Evolutionary conservation across 1,139 yeast species (phyloP).

Genomic region (Hansenula anomala): DNA sequence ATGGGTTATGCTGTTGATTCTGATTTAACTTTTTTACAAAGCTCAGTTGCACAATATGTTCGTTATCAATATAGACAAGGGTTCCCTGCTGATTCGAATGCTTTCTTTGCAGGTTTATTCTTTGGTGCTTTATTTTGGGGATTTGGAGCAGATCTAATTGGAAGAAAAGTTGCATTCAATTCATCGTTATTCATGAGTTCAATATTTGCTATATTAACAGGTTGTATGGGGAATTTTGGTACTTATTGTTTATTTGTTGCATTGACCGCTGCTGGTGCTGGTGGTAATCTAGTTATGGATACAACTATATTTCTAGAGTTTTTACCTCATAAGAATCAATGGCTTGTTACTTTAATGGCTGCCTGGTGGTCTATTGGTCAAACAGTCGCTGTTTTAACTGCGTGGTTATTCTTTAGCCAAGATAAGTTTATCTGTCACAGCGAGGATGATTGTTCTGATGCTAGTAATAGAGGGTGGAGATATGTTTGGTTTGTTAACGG

Average conservation of each 20-base stretch:
- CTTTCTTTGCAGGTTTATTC: slow-evolving; percentile 39
- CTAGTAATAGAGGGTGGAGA: slow-evolving; percentile 46
- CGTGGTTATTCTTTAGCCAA: slow-evolving; percentile 37
- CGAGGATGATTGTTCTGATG: slow-evolving; percentile 33
- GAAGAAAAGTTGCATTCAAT: slow-evolving; percentile 47
- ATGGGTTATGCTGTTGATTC: slow-evolving; percentile 65
- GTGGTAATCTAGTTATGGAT: slow-evolving; percentile 49
- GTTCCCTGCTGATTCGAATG: slow-evolving; percentile 29
- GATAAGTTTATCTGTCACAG: slow-evolving; percentile 14
- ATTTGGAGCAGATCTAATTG: slow-evolving; percentile 48
- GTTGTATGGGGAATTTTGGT: slow-evolving; percentile 36
- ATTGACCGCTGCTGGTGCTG: slow-evolving; percentile 38
- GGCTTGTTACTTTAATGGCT: slow-evolving; percentile 45
- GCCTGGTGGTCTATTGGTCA: slow-evolving; percentile 52
- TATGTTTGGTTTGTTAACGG: slow-evolving; percentile 45
- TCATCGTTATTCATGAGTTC: slow-evolving; percentile 40
- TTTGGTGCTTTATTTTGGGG: slow-evolving; percentile 49
- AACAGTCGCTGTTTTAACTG: slow-evolving; percentile 39
- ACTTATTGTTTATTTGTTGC: slow-evolving; percentile 38
- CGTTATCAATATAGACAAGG: slow-evolving; percentile 34
- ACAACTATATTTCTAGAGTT: slow-evolving; percentile 46
- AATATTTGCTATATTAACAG: slow-evolving; percentile 40
- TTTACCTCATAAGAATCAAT: slow-evolving; percentile 43
- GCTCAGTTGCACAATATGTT: slow-evolving; percentile 37
- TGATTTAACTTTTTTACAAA: slow-evolving; percentile 44